Evolutionary conservation across 495 filamentous ascomycete genomes (phyloP), one percentile per base, ranked within the genome.

Genomic region (Usnea hakonensis): DNA sequence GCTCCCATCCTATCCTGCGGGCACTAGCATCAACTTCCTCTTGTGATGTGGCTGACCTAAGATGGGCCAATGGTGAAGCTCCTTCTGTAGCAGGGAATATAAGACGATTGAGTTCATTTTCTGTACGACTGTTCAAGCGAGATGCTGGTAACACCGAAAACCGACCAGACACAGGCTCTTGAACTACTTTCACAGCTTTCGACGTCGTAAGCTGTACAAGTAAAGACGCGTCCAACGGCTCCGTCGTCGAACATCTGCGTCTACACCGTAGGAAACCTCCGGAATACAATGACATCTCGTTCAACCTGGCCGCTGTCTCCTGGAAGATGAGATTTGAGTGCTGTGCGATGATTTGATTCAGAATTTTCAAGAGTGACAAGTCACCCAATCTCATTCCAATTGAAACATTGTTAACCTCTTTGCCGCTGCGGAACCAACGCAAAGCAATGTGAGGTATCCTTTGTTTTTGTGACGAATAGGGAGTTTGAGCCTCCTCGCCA

Each of bases 371-470:
- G 64, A 90, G 79, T 0, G 88, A 91, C 21, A 97, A 79, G 8
- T 78, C 75, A 32, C 79, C 77, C 36, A 80, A 71, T 70, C 95
- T 79, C 44, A 96, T 79, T 1, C 79, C 70, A 48, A 97, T 80
- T 30, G 81, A 73, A 33, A 76, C 72, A 62, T 87, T 84, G 62
- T 81, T 80, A 50, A 90, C 82, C 68, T 93, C 87, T 56, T 86
- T 83, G 21, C 84, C 84, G 64, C 90, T 85, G 44, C 91, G 84
- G 69, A 96, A 90, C 94, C 94, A 97, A 60, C 90, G 84, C 46
- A 94, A 70, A 21, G 75, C 81, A 33, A 97, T 71, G 33, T 69
- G 70, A n/a, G 83, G 72, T n/a, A 77, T 70, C 17, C 67, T 59
- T 37, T 70, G 64, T 28, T 61, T 69, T 73, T 85, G 50, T 75